A percentile compares a stretch with the other conserved stretches of the same genome.
These are phyloP conservation scores for Solanum lycopersicoides DNA, from an alignment of 257 asterid genomes.

Conservation along the genomic window DNA sequence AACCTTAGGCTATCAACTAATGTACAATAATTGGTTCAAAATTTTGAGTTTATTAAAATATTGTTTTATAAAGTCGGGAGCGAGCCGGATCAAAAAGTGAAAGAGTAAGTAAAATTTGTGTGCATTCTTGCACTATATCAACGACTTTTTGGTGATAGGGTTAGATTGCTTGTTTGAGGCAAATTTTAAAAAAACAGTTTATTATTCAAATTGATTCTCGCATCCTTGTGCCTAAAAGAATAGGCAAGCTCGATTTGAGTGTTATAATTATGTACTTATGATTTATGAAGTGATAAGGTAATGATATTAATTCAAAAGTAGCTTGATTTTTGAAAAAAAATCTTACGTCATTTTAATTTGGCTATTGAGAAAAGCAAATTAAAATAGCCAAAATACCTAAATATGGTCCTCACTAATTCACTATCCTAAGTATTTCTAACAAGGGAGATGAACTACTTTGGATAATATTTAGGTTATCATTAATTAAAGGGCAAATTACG, in stretches of 20 bases:
- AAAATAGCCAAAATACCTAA: neutral
- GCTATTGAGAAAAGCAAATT: neutral
- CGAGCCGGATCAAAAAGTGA: too few relatives aligned
- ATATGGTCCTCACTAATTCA: neutral
- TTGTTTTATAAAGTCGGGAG: neutral
- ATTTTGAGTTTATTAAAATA: neutral
- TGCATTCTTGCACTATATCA: too few relatives aligned
- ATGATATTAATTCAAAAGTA: neutral
- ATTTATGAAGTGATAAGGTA: neutral
- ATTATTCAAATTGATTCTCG: neutral
- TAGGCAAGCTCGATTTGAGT: fast-evolving
- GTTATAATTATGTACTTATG: neutral
- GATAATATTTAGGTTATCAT: neutral
- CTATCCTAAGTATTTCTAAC: neutral
- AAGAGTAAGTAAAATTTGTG: too few relatives aligned
- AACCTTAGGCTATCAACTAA: neutral
- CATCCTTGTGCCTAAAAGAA: neutral
- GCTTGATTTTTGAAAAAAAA: neutral
- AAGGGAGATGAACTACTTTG: neutral
- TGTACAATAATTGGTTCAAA: neutral
- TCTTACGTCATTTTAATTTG: neutral
- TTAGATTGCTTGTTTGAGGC: neutral
- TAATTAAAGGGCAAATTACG: too few relatives aligned
- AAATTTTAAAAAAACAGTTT: too few relatives aligned
- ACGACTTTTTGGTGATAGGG: too few relatives aligned